Conservation (phyloP, 2,329 filamentous ascomycete species). For the Seiridium unicorne region DNA sequence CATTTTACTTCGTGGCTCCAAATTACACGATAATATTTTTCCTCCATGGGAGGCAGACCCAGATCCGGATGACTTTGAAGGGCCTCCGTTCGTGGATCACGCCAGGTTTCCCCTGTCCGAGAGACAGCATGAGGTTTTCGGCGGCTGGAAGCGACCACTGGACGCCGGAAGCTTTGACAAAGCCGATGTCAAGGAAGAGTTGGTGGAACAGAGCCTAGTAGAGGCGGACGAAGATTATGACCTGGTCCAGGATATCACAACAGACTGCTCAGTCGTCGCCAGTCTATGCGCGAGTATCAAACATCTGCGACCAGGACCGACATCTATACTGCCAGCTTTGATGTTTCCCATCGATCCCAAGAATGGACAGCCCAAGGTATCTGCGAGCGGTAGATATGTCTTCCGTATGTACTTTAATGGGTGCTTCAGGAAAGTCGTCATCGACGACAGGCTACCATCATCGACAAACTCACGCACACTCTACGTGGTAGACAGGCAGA, state of each 20-base stretch:
- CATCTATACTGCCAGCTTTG: constrained; percentile 66
- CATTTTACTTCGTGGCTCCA: constrained; percentile 74
- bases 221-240: constrained; percentile 60
- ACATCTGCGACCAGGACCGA: constrained; percentile 65
- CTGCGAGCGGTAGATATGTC: constrained; percentile 83
- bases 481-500: constrained; percentile 83
- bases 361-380: constrained; percentile 58
- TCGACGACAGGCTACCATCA: constrained; percentile 84
- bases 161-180: constrained; percentile 49
- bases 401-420: constrained; percentile 96
- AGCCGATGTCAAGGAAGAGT: neutral
- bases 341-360: constrained; percentile 72
- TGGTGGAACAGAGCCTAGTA: constrained; percentile 21
- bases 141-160: constrained; percentile 75
- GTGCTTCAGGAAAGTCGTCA: constrained; percentile 82
- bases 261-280: constrained; percentile 95
- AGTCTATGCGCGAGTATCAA: constrained; percentile 83
- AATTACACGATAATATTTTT: constrained; percentile 79
- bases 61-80: constrained; percentile 60
- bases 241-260: constrained; percentile 91
- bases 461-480: constrained; percentile 74
- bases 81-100: constrained; percentile 65
- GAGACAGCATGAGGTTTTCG: constrained; percentile 73
- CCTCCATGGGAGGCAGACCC: constrained; percentile 78
- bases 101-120: constrained; percentile 70